Evolutionary conservation across 2,329 filamentous ascomycete species (phyloP), one percentile per base, ranked within the genome.

Genomic region (Bipolaris cookei): DNA sequence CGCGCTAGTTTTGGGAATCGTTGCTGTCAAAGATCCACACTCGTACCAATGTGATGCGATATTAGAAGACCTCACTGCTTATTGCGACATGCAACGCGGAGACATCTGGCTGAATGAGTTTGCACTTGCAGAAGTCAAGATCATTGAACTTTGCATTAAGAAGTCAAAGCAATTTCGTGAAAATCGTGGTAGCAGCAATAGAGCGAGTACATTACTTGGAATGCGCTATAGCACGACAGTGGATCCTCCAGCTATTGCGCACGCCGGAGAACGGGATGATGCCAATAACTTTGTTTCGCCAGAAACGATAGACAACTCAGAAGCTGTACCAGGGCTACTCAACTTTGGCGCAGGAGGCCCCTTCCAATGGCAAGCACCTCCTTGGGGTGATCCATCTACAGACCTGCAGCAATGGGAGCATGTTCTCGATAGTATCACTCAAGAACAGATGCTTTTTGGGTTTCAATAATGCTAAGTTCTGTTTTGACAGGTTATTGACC

Each of bases 31-130:
- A 34, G 62, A 79, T 32, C 76, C 76, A 4, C 59, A 67, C 25
- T 66, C 69, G 3, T 51, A 63, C 4, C 60, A 67, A 6, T 68
- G 74, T 4, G 62, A 67, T 21, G 76, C 71, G 1, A 76, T 78
- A 1, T 54, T 79, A 6, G 73, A 78, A 30, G 78, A 80, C 48
- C 66, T 80, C 0, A 62, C 70, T 5, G 76, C 77, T 0, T 80
- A 78, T 59, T 80, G 78, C 54, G 77, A 78, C 54, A 76, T 74
- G 70, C 72, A 78, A 54, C 64, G 73, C 6, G 68, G 67, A n/a
- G 78, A 80, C 35, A 66, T 71, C 4, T 79, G 78, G 77, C 51
- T 76, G 25, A 79, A 78, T 52, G 76, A 79, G 55, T 78, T 79
- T 54, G 75, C 71, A 4, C 65, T 78, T 1, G 76, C 76, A 0